Conservation (phyloP, 2,329 filamentous ascomycete genomes). For the Fusarium coffeatum region DNA sequence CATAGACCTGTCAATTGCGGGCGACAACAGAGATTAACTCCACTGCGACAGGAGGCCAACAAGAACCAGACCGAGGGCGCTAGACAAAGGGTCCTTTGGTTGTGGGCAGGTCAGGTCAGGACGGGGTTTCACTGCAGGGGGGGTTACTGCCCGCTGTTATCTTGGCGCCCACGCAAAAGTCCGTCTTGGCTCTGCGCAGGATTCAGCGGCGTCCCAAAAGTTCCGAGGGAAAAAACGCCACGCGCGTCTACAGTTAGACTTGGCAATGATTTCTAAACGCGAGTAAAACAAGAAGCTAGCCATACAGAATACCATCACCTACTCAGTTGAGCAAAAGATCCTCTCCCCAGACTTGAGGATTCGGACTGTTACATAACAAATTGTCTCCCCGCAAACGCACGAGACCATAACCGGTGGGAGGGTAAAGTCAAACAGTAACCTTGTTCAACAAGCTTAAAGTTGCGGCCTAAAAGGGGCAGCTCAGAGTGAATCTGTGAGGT, state of each 20-base stretch:
- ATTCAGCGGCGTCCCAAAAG: conserved; percentile 25
- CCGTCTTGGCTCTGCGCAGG: conserved; percentile 13
- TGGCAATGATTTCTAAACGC: background rate
- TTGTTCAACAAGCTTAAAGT: conserved; percentile 26
- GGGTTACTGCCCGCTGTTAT: background rate
- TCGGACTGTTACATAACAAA: conserved; percentile 14
- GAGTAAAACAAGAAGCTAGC: background rate
- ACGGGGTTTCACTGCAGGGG: conserved; percentile 20
- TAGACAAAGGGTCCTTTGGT: conserved; percentile 39
- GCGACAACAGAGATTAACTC: background rate
- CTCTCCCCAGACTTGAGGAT: background rate
- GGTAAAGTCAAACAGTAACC: conserved; percentile 3
- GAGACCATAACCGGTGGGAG: background rate
- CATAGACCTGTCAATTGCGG: background rate
- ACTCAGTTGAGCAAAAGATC: background rate
- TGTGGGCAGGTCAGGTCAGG: background rate
- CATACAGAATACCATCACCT: background rate
- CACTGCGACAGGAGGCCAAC: background rate
- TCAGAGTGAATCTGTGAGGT: conserved; percentile 21
- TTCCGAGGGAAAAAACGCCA: conserved; percentile 11
- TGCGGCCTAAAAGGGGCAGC: conserved; percentile 21
- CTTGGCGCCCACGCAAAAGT: conserved; percentile 33
- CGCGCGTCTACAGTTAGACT: background rate
- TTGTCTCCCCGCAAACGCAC: conserved; percentile 18
- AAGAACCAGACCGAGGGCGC: conserved; percentile 11